Conservation (phyloP, 139 green algal species). For the Volvox africanus region DNA sequence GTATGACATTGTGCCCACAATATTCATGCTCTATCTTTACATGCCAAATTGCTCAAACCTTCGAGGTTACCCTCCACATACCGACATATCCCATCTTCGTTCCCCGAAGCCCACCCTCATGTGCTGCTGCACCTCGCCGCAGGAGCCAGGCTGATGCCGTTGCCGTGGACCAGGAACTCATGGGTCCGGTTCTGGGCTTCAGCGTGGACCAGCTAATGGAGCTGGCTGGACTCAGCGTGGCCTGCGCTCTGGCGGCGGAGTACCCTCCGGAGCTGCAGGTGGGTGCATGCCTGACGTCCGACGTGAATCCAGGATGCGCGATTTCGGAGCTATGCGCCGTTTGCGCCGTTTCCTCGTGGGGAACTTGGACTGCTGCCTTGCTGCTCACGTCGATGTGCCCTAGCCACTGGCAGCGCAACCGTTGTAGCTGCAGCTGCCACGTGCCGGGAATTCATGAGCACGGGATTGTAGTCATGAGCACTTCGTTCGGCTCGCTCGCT, state of each 20-base stretch:
- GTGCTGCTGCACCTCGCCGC: not conserved
- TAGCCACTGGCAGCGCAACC: too few species aligned
- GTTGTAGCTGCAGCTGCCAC: too few species aligned
- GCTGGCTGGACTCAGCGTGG: conserved; percentile 84
- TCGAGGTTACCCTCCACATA: not conserved
- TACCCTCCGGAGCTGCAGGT: conserved; percentile 57
- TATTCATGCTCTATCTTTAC: not conserved
- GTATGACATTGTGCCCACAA: not conserved
- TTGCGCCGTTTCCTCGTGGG: too few species aligned
- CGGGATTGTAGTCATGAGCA: too few species aligned
- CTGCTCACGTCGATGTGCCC: too few species aligned
- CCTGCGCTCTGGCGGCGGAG: conserved; percentile 71
- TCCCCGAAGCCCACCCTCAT: too few species aligned
- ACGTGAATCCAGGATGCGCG: too few species aligned
- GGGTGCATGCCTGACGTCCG: not conserved
- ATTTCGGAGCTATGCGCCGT: too few species aligned
- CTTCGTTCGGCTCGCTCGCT: too few species aligned
- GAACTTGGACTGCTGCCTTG: too few species aligned
- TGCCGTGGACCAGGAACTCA: conserved; percentile 89
- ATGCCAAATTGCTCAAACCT: not conserved
- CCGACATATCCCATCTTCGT: too few species aligned
- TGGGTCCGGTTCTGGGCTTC: conserved; percentile 89
- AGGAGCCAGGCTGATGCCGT: conserved; percentile 77
- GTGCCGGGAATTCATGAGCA: too few species aligned
- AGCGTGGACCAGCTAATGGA: conserved; percentile 94